Evolutionary conservation across 2,329 filamentous ascomycete species (phyloP).

Genomic region (Diaporthe sp.): DNA sequence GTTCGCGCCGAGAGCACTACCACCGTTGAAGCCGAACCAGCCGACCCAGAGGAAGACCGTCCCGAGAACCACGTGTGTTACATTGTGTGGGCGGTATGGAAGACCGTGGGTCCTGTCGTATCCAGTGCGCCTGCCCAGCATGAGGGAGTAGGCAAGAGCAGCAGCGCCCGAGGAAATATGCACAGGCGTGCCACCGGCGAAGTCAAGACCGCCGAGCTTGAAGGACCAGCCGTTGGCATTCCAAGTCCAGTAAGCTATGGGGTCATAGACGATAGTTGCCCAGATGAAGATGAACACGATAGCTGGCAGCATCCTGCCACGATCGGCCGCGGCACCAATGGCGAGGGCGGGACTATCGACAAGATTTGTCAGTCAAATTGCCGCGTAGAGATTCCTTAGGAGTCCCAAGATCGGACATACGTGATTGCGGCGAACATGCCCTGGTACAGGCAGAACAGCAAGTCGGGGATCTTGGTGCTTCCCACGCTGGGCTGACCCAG

Average conservation of each 20-base stretch:
- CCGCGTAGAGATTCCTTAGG: background rate
- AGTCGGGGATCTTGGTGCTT: constrained; percentile 78
- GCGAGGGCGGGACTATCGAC: constrained; percentile 64
- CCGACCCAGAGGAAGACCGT: constrained; percentile 89
- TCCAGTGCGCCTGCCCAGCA: constrained; percentile 77
- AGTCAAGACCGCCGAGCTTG: constrained; percentile 77
- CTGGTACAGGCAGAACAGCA: constrained; percentile 88
- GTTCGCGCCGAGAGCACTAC: constrained; percentile 84
- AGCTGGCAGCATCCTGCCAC: constrained; percentile 71
- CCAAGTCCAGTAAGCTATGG: constrained; percentile 84
- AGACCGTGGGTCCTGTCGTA: constrained; percentile 72
- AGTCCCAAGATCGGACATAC: constrained; percentile 57
- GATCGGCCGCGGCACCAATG: constrained; percentile 71
- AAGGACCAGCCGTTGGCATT: constrained; percentile 80
- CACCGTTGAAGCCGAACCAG: constrained; percentile 97
- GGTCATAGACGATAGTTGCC: constrained; percentile 79
- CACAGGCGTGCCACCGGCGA: constrained; percentile 81
- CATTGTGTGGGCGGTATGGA: constrained; percentile 79
- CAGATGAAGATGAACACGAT: constrained; percentile 78
- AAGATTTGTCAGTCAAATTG: background rate
- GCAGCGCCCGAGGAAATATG: constrained; percentile 80
- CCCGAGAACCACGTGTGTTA: constrained; percentile 79
- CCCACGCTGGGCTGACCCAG: constrained; percentile 82
- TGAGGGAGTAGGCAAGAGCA: constrained; percentile 79
- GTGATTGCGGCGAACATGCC: constrained; percentile 93